phyloP scores from a whole-genome alignment of 2,329 filamentous ascomycete genomes.

The Orbilia blumenaviensis region DNA sequence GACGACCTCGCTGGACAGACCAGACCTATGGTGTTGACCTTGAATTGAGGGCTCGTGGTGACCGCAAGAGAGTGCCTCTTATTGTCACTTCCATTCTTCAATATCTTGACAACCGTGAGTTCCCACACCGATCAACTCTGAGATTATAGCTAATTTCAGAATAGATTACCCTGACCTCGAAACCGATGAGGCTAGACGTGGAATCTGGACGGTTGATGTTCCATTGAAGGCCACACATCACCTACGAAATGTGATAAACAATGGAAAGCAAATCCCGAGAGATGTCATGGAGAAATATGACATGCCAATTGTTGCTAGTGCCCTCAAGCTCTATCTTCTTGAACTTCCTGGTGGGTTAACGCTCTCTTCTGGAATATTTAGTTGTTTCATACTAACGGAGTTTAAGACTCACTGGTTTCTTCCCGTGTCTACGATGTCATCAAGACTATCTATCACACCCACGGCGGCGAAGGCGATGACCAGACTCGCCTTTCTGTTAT shows the following conservation, averaged over 20 bases:
- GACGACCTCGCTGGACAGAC: slow-evolving; percentile 65
- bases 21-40: slow-evolving; percentile 98
- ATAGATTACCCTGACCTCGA: slow-evolving; percentile 91
- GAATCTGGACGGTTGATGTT: slow-evolving; percentile 94
- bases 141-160: slow-evolving; percentile 23
- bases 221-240: slow-evolving; percentile 85
- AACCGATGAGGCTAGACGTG: slow-evolving; percentile 89
- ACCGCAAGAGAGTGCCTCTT: slow-evolving; percentile 92
- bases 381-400: slow-evolving; percentile 11
- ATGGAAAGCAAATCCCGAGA: slow-evolving; percentile 79
- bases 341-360: slow-evolving; percentile 82
- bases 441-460: slow-evolving; percentile 91
- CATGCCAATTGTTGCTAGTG: slow-evolving; percentile 89
- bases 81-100: slow-evolving; percentile 92
- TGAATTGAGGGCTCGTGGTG: slow-evolving; percentile 90
- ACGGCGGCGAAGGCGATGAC: slow-evolving; percentile 78
- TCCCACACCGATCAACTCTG: neutral
- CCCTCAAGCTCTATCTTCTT: slow-evolving; percentile 91
- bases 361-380: neutral
- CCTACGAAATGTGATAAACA: slow-evolving; percentile 82
- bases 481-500: slow-evolving; percentile 85
- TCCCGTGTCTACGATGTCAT: slow-evolving; percentile 99
- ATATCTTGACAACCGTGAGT: slow-evolving; percentile 83
- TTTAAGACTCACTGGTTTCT: slow-evolving; percentile 90
- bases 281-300: slow-evolving; percentile 88